A percentile compares a stretch with the other conserved stretches of the same genome.
These are phyloP conservation scores for Nannochloropsis salina DNA, from an alignment of 108 stramenopile species.

Conservation along the genomic window DNA sequence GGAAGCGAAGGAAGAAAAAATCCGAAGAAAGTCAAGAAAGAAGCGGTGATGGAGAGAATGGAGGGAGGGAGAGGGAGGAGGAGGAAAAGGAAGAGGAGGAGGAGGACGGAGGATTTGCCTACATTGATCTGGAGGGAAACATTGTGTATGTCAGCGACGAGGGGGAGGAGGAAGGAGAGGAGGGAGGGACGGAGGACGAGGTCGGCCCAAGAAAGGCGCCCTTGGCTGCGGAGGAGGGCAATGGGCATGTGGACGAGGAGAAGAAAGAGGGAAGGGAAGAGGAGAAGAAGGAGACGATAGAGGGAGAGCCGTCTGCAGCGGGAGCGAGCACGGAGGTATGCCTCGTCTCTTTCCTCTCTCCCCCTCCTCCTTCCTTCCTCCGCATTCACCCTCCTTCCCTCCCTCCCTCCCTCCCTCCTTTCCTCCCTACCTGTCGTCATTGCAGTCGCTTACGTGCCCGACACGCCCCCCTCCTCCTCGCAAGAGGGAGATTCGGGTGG, in stretches of 20 bases:
- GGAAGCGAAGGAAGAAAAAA: not conserved
- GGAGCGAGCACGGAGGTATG: not conserved
- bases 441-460: not conserved
- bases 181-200: not conserved
- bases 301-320: not conserved
- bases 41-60: not conserved
- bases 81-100: not conserved
- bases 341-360: not conserved
- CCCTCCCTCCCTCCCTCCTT: conserved; percentile 14
- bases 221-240: not conserved
- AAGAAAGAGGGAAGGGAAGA: not conserved
- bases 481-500: not conserved
- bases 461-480: not conserved
- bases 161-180: not conserved
- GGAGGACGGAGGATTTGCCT: not conserved
- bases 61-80: not conserved
- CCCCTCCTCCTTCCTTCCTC: not conserved
- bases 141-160: not conserved
- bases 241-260: not conserved
- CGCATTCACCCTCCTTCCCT: not conserved
- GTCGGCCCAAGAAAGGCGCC: not conserved
- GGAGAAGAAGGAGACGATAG: not conserved
- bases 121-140: conserved; percentile 8
- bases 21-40: not conserved
- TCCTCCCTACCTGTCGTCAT: not conserved